phyloP scores from a whole-genome alignment of 2,329 filamentous ascomycete species.

The Macrophomina phaseolina region DNA sequence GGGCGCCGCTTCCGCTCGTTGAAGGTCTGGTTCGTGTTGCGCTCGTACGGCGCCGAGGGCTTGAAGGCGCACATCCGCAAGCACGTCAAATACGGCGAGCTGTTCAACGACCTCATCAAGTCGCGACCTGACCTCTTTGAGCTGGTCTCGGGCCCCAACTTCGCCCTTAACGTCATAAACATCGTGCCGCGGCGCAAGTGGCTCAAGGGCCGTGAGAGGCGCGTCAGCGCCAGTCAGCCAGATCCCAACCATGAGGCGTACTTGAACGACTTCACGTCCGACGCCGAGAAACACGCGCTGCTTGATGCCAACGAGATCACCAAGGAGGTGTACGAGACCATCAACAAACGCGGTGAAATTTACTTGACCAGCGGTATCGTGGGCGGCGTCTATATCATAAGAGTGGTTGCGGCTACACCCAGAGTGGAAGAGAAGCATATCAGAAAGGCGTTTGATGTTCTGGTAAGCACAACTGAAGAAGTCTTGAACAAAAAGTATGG shows the following conservation, averaged over 20 bases:
- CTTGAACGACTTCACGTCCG: slow-evolving; percentile 40
- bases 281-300: slow-evolving; percentile 47
- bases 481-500: slow-evolving; percentile 30
- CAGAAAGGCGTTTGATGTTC: slow-evolving; percentile 72
- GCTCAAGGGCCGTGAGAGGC: slow-evolving; percentile 26
- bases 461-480: slow-evolving; percentile 69
- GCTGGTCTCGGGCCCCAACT: slow-evolving; percentile 74
- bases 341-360: slow-evolving; percentile 77
- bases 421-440: slow-evolving; percentile 75
- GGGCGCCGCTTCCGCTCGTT: slow-evolving; percentile 85
- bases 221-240: slow-evolving; percentile 32
- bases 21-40: slow-evolving; percentile 94
- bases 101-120: slow-evolving; percentile 67
- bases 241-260: slow-evolving; percentile 41
- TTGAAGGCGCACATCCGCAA: slow-evolving; percentile 74
- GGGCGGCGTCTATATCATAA: slow-evolving; percentile 75
- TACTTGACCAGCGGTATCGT: slow-evolving; percentile 82
- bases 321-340: slow-evolving; percentile 73
- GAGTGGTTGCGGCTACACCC: slow-evolving; percentile 76
- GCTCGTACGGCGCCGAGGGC: slow-evolving; percentile 79
- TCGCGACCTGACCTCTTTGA: slow-evolving; percentile 72
- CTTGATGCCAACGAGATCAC: slow-evolving; percentile 71
- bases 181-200: slow-evolving; percentile 54
- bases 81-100: slow-evolving; percentile 71
- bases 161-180: slow-evolving; percentile 81